Percentiles rank a stretch among this genome's conserved stretches.
These are phyloP conservation scores for Tetragonia tetragonoides DNA, from an alignment of 148 eudicot genomes.

Conservation along the genomic window DNA sequence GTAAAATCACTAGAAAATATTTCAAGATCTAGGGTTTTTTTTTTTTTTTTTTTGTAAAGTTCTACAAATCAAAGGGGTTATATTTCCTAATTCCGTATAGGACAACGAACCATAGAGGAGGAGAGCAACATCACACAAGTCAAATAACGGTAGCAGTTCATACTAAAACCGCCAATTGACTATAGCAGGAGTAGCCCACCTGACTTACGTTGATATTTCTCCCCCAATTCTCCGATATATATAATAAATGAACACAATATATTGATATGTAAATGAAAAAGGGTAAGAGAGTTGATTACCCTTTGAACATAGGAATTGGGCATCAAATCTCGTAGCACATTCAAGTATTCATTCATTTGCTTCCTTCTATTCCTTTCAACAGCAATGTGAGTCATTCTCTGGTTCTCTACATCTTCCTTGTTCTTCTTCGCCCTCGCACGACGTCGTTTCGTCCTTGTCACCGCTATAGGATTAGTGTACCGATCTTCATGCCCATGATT, in stretches of 20 bases:
- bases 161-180: too few species aligned
- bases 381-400: conserved; percentile 77
- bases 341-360: conserved; percentile 70
- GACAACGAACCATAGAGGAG: not conserved
- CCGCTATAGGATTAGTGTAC: not conserved
- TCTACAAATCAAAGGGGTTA: too few species aligned
- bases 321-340: conserved; percentile 49
- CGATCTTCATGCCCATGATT: not conserved
- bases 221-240: too few species aligned
- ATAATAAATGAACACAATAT: too few species aligned
- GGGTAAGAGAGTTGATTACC: conserved; percentile 28
- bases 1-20: not conserved
- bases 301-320: conserved; percentile 61
- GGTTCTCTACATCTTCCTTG: conserved; percentile 55
- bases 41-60: not conserved
- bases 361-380: conserved; percentile 65
- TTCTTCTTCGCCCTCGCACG: conserved; percentile 47
- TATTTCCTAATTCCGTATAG: too few species aligned
- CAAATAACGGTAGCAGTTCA: too few species aligned
- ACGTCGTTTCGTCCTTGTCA: conserved; percentile 35
- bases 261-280: too few species aligned
- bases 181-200: too few species aligned
- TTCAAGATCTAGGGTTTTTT: not conserved
- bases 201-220: too few species aligned
- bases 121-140: too few species aligned